Base-by-base conservation (phyloP, 148 eudicot genomes). In the Gaultheria prostrata region DNA sequence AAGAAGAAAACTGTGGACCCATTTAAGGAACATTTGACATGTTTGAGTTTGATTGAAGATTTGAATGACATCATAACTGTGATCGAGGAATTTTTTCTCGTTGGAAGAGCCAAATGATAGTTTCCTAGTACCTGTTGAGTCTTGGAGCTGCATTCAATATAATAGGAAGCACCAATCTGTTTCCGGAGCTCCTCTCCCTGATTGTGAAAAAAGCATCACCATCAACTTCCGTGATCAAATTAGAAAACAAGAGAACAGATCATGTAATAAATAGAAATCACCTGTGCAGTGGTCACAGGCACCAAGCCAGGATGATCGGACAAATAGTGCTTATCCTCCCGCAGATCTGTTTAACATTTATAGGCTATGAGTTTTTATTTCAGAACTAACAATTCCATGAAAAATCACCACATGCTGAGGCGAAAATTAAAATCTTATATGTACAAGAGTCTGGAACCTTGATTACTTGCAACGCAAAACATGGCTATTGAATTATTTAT, bases 151-250 rank as follows among this genome's bases (percentile, higher is more conserved):
- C 98, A 97, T 86, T 97, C 99, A 17, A 97, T 89, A 83, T 95
- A 95, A 83, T 88, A 91, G 65, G 88, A 82, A 24, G 99, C 99
- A 80, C 99, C 98, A 87, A 95, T 95, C 87, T 94, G 99, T 79
- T 95, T 97, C 33, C 99, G 95, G 20, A 97, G 94, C 84, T 97
- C 99, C 85, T 94, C 98, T 33, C 99, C 99, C 99, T 95, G 87
- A 83, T 85, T 51, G 61, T 49, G 78, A 72, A 83, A 76, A 80
- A 56, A n/a, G 43, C 51, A 51, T 78, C 26, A 11, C 11, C 70
- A 79, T 84, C 81, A 84, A 82, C 13, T 28, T 56, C 56, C 35
- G 8, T 6, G 15, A 67, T 56, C 56, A 82, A 56, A 76, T 76
- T 20, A 49, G 51, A 70, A 79, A 65, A 2, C 11, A 13, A 77